Base-by-base conservation (phyloP, 2,329 filamentous ascomycete species). In the Allantophomopsis cytisporea region DNA sequence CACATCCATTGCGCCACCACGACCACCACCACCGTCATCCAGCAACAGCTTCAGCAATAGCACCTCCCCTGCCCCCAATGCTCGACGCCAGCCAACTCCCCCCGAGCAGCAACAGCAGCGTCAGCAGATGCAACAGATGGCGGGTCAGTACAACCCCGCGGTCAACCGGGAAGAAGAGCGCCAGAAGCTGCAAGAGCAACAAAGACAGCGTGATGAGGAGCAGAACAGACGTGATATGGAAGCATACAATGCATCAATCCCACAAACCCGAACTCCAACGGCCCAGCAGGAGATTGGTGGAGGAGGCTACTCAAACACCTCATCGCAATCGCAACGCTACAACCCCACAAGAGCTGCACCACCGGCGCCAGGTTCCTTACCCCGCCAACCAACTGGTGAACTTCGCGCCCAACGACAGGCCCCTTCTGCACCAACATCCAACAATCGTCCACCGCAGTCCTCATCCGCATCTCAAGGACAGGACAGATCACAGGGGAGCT, bases 261-360 rank as follows among this genome's bases (percentile, higher is more conserved):
- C 87, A 23, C 83, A 94, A 65, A 79, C 72, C 46, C 85, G 84
- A 56, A 64, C 78, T 10, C 84, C 85, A 2, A 54, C 91, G 47
- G 87, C 88, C 23, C 85, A 96, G 58, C 88, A 95, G 60, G 91
- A 96, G 59, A 64, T 96, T 49, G 85, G 84, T 41, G 79, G 80
- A 45, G 67, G 67, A 42, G 59, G 64, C 50, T 46, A 56, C 30
- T 51, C 61, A 43, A 65, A 65, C 43, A 46, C 57, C n/a, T 64
- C 61, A 40, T 41, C 43, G 23, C 33, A 44, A 10, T 40, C 41
- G 10, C 59, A 65, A 15, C 76, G 86, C 45, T 96, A 87, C 61
- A 94, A 94, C 57, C 87, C 89, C 4, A 79, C 77, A 39, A 74
- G 89, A 53, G 82, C 84, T 31, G 82, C 89, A 37, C 89, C 88